Evolutionary conservation across 805 yeast species (phyloP).

Genomic region (Cyberlindnera subsufficiens): DNA sequence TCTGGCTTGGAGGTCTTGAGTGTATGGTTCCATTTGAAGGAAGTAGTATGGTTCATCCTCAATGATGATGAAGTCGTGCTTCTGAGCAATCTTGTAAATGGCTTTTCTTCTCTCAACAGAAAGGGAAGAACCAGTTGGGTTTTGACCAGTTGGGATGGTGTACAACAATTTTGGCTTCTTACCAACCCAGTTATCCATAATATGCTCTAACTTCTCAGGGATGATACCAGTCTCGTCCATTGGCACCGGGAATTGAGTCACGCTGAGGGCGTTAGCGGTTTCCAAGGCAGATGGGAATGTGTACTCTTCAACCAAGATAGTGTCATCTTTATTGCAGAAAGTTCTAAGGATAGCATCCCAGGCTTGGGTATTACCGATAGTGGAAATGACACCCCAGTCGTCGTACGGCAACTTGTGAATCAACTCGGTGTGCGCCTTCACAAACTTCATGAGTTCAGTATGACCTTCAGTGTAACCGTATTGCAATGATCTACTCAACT

Average conservation of each 20-base stretch:
- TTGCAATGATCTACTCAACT: slow-evolving; percentile 81
- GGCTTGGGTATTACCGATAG: slow-evolving; percentile 86
- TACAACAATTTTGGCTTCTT: slow-evolving; percentile 81
- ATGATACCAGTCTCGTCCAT: slow-evolving; percentile 77
- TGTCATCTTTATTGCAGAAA: slow-evolving; percentile 71
- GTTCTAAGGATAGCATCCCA: slow-evolving; percentile 83
- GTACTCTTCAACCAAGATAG: slow-evolving; percentile 76
- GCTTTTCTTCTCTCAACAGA: slow-evolving; percentile 68
- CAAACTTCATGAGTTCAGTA: slow-evolving; percentile 57
- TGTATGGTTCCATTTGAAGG: slow-evolving; percentile 84
- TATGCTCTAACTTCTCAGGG: slow-evolving; percentile 59
- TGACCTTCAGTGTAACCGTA: slow-evolving; percentile 87
- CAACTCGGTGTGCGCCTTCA: slow-evolving; percentile 67
- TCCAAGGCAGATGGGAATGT: slow-evolving; percentile 83
- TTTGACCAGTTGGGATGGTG: slow-evolving; percentile 94
- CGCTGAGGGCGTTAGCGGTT: slow-evolving; percentile 68
- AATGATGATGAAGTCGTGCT: slow-evolving; percentile 78
- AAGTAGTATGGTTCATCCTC: slow-evolving; percentile 99
- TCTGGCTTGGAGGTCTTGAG: slow-evolving; percentile 34
- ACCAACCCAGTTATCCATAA: slow-evolving; percentile 67
- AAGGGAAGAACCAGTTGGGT: slow-evolving; percentile 92
- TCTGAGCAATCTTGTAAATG: slow-evolving; percentile 72
- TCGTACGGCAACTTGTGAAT: slow-evolving; percentile 42
- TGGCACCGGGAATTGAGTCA: slow-evolving; percentile 62
- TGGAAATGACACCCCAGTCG: slow-evolving; percentile 68